These are phyloP conservation scores for Barnettozyma wickerhamii DNA, from an alignment of 805 yeast genomes.

Conservation along the genomic window DNA sequence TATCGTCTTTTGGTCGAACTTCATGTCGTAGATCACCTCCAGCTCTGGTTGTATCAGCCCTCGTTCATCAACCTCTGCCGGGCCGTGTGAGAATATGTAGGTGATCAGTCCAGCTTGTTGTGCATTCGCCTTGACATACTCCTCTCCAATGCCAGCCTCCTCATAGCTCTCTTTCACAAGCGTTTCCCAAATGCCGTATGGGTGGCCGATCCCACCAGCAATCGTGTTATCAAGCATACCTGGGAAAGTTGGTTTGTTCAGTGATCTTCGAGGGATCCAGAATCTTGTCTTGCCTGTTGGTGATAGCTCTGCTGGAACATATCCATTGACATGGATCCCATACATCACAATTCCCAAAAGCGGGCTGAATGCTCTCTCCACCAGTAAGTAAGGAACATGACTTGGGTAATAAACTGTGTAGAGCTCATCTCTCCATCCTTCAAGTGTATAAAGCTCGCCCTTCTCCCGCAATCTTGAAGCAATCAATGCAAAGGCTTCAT, in stretches of 20 bases:
- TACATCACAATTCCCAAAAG: constrained; percentile 83
- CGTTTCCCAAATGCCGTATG: constrained; percentile 71
- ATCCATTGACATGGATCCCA: constrained; percentile 88
- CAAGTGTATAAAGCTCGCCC: constrained; percentile 34
- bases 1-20: constrained; percentile 36
- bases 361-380: constrained; percentile 82
- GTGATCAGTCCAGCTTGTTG: constrained; percentile 61
- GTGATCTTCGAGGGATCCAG: constrained; percentile 86
- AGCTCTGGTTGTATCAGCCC: constrained; percentile 86
- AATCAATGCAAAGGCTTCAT: constrained; percentile 35
- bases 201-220: constrained; percentile 92
- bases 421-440: constrained; percentile 85
- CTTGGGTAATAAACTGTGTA: constrained; percentile 65
- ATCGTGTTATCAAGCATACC: constrained; percentile 89
- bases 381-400: constrained; percentile 51
- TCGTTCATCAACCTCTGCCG: constrained; percentile 33
- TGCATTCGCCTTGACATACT: constrained; percentile 42
- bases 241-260: constrained; percentile 82
- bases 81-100: constrained; percentile 48
- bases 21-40: constrained; percentile 73
- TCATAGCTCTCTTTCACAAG: constrained; percentile 82
- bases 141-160: constrained; percentile 74
- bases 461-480: constrained; percentile 38
- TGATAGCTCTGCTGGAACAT: constrained; percentile 41
- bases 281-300: constrained; percentile 41